Evolutionary conservation across 2,329 filamentous ascomycete genomes (phyloP), one percentile per base, ranked within the genome.

Genomic region (Penicillium sp.): DNA sequence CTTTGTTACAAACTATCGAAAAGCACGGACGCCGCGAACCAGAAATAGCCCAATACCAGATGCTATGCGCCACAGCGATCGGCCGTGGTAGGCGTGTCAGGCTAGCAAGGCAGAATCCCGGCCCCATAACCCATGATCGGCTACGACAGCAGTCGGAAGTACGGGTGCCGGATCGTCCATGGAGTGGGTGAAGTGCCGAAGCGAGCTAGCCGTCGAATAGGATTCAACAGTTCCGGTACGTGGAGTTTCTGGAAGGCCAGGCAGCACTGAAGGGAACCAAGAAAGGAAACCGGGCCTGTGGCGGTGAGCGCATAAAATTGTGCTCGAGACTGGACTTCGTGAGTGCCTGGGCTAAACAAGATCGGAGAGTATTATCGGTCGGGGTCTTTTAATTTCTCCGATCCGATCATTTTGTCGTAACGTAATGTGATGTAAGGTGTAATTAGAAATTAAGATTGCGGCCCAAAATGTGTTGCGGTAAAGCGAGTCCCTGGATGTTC

Each of bases 241-340:
- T 7, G 7, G 33, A 6, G 45, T 35, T 28, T 57, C 41, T 51
- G 25, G 42, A 51, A 53, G 14, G 45, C 36, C 48, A 62, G 59
- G 57, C 57, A 59, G 47, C 54, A 61, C 43, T 53, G 40, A 31
- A 44, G 46, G 47, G 47, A 24, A 41, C 39, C n/a, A 25, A 11
- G 20, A 36, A 36, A 8, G 18, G 18, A 35, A 30, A 27, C 54
- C 22, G 46, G 46, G 50, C 44, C 44, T 58, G 55, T 60, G 59
- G 50, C 55, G 54, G 55, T 54, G 56, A 46, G 25, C 25, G 14
- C 9, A 40, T 35, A 18, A 18, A 35, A 2, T n/a, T 18, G 31
- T 9, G 31, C 31, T 16, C 18, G 16, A 6, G 14, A 18, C n/a
- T 16, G 7, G 6, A 35, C 14, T n/a, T 35, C 31, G 31, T 35